A percentile compares a stretch with the other conserved stretches of the same genome.
These are phyloP conservation scores for Hanseniaspora osmophila DNA, from an alignment of 805 yeast species.

Conservation along the genomic window DNA sequence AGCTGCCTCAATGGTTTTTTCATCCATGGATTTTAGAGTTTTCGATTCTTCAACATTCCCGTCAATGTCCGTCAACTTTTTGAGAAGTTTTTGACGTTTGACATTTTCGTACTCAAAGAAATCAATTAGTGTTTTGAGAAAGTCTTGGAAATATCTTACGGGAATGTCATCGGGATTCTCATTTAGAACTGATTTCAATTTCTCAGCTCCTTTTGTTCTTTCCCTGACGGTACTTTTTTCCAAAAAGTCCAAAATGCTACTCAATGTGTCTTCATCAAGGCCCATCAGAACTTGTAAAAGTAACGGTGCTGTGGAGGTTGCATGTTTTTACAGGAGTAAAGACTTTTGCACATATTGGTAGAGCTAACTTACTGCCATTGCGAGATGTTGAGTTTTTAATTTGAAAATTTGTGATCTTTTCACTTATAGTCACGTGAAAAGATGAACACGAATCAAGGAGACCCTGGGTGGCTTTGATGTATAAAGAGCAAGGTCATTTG, in stretches of 20 bases:
- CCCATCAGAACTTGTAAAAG: neutral
- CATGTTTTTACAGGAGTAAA: too few relatives aligned
- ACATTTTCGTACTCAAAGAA: slow-evolving; percentile 26
- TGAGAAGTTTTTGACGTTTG: slow-evolving; percentile 7
- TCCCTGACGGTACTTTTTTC: neutral
- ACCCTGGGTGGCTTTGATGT: too few relatives aligned
- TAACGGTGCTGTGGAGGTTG: neutral
- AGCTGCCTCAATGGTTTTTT: slow-evolving; percentile 5
- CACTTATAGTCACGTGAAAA: too few relatives aligned
- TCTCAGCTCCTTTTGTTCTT: slow-evolving; percentile 7
- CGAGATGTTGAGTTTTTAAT: too few relatives aligned
- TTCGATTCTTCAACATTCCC: slow-evolving; percentile 14
- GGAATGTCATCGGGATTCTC: slow-evolving; percentile 13
- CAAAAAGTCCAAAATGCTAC: neutral
- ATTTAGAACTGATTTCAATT: slow-evolving; percentile 21
- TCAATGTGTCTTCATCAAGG: neutral
- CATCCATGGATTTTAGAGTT: slow-evolving; percentile 10
- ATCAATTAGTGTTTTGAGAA: slow-evolving; percentile 19
- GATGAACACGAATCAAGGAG: too few relatives aligned
- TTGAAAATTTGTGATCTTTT: too few relatives aligned
- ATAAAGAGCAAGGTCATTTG: too few relatives aligned
- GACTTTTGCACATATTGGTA: too few relatives aligned
- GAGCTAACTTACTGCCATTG: too few relatives aligned
- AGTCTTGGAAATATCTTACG: slow-evolving; percentile 10
- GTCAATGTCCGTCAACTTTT: slow-evolving; percentile 1